phyloP scores from a whole-genome alignment of 2,329 filamentous ascomycete genomes.

The Colletotrichum tabaci region DNA sequence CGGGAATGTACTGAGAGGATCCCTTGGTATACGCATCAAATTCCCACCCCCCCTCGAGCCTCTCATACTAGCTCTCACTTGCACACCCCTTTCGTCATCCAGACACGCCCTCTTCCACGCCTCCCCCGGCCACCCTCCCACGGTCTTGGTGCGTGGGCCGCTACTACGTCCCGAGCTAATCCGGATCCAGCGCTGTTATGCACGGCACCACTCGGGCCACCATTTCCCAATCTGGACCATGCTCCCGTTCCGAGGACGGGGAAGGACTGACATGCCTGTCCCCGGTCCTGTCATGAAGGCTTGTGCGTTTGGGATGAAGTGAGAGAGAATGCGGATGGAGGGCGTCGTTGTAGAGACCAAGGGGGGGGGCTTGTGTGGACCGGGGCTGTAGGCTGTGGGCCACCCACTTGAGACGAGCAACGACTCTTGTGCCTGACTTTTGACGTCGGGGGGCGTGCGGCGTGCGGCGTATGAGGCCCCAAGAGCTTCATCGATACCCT shows the following conservation, averaged over 20 bases:
- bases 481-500: constrained; percentile 48
- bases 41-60: constrained; percentile 43
- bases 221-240: constrained; percentile 49
- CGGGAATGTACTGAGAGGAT: constrained; percentile 35
- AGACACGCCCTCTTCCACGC: constrained; percentile 25
- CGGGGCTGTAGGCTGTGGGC: constrained; percentile 48
- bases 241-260: constrained; percentile 47
- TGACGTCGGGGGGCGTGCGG: constrained; percentile 32
- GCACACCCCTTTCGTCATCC: constrained; percentile 4
- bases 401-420: constrained; percentile 61
- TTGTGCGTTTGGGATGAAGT: constrained; percentile 47
- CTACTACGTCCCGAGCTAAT: constrained; percentile 30
- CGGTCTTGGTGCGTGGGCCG: constrained; percentile 35
- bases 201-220: constrained; percentile 43
- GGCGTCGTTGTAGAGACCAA: constrained; percentile 24
- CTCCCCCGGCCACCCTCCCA: constrained; percentile 35
- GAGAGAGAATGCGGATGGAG: neutral
- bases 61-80: constrained; percentile 41
- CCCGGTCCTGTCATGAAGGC: constrained; percentile 50
- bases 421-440: constrained; percentile 53
- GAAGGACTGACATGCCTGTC: constrained; percentile 43
- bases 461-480: constrained; percentile 50
- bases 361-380: constrained; percentile 46
- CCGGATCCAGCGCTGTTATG: constrained; percentile 43
- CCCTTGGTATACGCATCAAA: constrained; percentile 39